A percentile compares a stretch with the other conserved stretches of the same genome.
phyloP scores from a whole-genome alignment of 2,329 filamentous ascomycete species.

The Geosmithia flava region DNA sequence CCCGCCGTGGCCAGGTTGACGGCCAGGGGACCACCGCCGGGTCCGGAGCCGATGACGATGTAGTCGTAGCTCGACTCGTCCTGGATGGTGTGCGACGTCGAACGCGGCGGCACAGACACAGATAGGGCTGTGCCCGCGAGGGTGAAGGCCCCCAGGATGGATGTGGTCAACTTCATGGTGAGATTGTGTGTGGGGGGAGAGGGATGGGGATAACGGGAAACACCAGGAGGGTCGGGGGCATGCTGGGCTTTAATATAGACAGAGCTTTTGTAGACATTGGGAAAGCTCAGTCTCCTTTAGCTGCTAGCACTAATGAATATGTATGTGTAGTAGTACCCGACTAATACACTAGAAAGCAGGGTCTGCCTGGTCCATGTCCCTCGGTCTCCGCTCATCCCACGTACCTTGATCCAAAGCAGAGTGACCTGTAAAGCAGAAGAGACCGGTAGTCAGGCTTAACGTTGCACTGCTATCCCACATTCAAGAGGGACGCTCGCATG shows the following conservation, averaged over 20 bases:
- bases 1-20: conserved; percentile 42
- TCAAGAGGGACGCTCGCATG: too few species aligned
- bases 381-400: too few species aligned
- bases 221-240: not conserved
- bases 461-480: too few species aligned
- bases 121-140: not conserved
- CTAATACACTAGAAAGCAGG: too few species aligned
- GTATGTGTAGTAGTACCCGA: too few species aligned
- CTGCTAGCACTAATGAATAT: too few species aligned
- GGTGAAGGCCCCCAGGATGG: not conserved
- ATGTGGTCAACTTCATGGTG: not conserved
- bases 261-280: too few species aligned
- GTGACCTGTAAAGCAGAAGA: too few species aligned
- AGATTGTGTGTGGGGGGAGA: not conserved
- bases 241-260: not conserved
- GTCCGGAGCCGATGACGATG: conserved; percentile 45
- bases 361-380: too few species aligned
- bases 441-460: too few species aligned
- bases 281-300: too few species aligned
- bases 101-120: not conserved
- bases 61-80: conserved; percentile 33
- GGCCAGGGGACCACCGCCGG: conserved; percentile 42
- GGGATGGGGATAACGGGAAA: not conserved
- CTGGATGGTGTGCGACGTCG: not conserved
- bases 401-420: too few species aligned